phyloP scores from a whole-genome alignment of 371 early-diverging fungal genomes.

The Massospora cicadina region DNA sequence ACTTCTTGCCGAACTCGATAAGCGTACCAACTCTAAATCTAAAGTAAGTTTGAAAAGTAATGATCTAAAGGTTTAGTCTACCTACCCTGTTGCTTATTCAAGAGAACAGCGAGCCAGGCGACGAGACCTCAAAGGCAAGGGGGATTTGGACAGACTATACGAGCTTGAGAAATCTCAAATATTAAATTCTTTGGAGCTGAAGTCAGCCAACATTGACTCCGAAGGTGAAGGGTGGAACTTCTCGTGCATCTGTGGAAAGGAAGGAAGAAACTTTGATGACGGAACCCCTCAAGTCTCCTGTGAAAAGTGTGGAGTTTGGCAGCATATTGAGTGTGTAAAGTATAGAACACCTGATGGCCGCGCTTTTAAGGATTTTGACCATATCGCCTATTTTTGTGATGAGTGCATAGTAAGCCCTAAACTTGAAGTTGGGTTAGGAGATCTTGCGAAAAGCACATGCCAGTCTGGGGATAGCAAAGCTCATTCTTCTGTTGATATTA shows the following conservation, averaged over 20 bases:
- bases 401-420: neutral
- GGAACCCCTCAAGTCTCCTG: neutral
- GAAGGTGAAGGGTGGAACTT: conserved; percentile 5
- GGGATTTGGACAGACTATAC: neutral
- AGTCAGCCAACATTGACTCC: neutral
- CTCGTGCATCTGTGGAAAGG: conserved; percentile 3
- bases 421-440: neutral
- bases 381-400: neutral
- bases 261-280: conserved; percentile 6
- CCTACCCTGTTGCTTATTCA: neutral
- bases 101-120: neutral
- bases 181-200: neutral
- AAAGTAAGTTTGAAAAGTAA: neutral
- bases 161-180: neutral
- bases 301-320: conserved; percentile 6
- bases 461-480: neutral
- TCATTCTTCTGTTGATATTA: neutral
- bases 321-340: conserved; percentile 3
- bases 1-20: neutral
- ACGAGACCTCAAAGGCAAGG: neutral
- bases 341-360: neutral
- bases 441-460: neutral
- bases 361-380: neutral
- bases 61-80: neutral
- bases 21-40: neutral